Conservation (phyloP, 2,329 filamentous ascomycete species). For the Colletotrichum sp. region DNA sequence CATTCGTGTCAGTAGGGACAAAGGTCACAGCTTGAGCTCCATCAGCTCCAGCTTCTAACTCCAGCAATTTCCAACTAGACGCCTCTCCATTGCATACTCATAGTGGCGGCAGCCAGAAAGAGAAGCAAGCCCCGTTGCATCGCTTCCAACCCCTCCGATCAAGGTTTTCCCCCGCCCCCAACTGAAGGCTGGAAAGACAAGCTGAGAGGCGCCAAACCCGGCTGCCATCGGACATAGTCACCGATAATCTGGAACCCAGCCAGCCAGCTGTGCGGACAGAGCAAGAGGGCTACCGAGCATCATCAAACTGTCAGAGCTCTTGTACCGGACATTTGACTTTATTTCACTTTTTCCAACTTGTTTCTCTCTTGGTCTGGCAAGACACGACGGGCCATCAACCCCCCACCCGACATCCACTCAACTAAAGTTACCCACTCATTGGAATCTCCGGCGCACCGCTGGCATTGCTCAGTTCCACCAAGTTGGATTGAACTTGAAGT, state of each 20-base stretch:
- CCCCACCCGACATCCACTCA: constrained; percentile 10
- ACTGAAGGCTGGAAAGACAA: background rate
- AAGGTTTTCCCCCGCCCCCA: background rate
- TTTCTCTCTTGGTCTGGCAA: background rate
- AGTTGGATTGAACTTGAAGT: background rate
- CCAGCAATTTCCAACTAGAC: background rate
- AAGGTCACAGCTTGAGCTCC: background rate
- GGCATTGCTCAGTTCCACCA: constrained; percentile 4
- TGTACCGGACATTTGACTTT: background rate
- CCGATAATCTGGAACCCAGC: background rate
- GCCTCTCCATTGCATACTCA: background rate
- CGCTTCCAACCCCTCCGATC: constrained; percentile 5
- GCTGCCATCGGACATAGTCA: background rate
- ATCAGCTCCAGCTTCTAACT: background rate
- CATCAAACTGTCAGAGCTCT: background rate
- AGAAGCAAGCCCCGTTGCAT: background rate
- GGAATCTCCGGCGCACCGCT: constrained; percentile 7
- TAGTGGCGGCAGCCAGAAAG: background rate
- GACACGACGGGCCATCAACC: background rate
- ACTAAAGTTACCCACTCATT: constrained; percentile 14
- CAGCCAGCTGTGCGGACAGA: background rate
- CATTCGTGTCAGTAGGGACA: background rate
- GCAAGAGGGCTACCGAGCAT: background rate
- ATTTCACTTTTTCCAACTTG: background rate
- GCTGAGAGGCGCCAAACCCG: constrained; percentile 9